Base-by-base conservation (phyloP, 2,329 filamentous ascomycete species). In the Graphium sp. region DNA sequence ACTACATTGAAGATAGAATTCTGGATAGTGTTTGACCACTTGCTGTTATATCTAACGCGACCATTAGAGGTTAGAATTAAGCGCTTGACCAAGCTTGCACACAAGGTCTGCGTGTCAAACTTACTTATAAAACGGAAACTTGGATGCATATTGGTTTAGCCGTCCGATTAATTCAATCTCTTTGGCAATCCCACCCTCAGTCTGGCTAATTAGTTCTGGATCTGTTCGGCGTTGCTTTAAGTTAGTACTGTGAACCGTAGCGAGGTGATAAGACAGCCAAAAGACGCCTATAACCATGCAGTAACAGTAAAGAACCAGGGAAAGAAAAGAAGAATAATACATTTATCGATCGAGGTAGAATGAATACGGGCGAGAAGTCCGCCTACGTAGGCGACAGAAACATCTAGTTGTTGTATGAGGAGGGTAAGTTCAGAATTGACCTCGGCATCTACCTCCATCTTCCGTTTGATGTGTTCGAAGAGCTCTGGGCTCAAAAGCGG, bases 111-210 rank as follows among this genome's bases (percentile, higher is more conserved):
- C 18, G 15, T 15, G 14, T 7, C 10, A 16, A 10, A 35, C 53
- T 26, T 46, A 94, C 66, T 93, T 94, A 72, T 95, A 98, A 62
- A 95, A 98, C 0, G 89, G 87, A 44, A 91, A 77, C 48, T 80
- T 66, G 16, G 83, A 85, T 3, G 85, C 83, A 31, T 81, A 67
- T 31, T 63, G 55, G 35, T 71, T 67, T 24, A 98, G 68, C 39
- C 75, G 71, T 32, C 60, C 55, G 25, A 94, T 66, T 24, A 75
- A 77, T 26, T 70, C 59, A 32, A 80, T 66, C 49, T 92, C 73
- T 20, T 78, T 67, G 37, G 67, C 58, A 47, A 95, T 79, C 32
- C 58, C 60, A n/a, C 69, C 67, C 35, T 83, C 68, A 2, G 82
- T 74, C 39, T 79, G 67, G 8, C 65, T 58, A 24, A 93, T 62